Evolutionary conservation across 768 basidiomycete species (phyloP).

Genomic region (Lentinula edodes): DNA sequence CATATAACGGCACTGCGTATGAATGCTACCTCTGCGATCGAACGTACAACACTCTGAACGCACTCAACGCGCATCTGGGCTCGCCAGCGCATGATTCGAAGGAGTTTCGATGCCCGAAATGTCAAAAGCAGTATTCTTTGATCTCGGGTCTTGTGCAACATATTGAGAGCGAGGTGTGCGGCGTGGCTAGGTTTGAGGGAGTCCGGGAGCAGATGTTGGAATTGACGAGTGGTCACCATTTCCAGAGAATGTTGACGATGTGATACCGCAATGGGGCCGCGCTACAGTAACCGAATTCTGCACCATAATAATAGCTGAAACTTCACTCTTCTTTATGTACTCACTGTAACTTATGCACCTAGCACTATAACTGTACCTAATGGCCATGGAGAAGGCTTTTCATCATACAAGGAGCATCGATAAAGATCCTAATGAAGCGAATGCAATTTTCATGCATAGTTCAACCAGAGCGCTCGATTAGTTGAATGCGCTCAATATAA

Average conservation of each 20-base stretch:
- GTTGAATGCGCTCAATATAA: too few relatives aligned
- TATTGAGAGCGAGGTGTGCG: slow-evolving; percentile 35
- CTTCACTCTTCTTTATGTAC: too few relatives aligned
- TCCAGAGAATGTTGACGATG: slow-evolving; percentile 16
- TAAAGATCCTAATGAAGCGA: too few relatives aligned
- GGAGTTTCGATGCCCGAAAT: slow-evolving; percentile 40
- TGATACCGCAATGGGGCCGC: not conserved
- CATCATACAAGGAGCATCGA: too few relatives aligned
- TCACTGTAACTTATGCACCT: too few relatives aligned
- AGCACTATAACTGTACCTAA: too few relatives aligned
- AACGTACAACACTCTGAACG: slow-evolving; percentile 21
- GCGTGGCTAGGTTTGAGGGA: slow-evolving; percentile 23
- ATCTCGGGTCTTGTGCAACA: slow-evolving; percentile 39
- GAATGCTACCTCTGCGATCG: slow-evolving; percentile 35
- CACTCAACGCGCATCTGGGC: slow-evolving; percentile 30
- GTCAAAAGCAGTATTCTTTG: slow-evolving; percentile 26
- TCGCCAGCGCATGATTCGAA: slow-evolving; percentile 31
- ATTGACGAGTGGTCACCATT: slow-evolving; percentile 19
- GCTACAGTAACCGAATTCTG: too few relatives aligned
- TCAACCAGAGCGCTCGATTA: too few relatives aligned
- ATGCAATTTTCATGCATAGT: too few relatives aligned
- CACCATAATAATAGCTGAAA: too few relatives aligned
- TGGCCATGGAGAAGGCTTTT: too few relatives aligned
- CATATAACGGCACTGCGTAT: slow-evolving; percentile 35
- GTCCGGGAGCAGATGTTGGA: slow-evolving; percentile 22